These are phyloP conservation scores for Sporothrix dimorphospora DNA, from an alignment of 2,329 filamentous ascomycete species.

Conservation along the genomic window DNA sequence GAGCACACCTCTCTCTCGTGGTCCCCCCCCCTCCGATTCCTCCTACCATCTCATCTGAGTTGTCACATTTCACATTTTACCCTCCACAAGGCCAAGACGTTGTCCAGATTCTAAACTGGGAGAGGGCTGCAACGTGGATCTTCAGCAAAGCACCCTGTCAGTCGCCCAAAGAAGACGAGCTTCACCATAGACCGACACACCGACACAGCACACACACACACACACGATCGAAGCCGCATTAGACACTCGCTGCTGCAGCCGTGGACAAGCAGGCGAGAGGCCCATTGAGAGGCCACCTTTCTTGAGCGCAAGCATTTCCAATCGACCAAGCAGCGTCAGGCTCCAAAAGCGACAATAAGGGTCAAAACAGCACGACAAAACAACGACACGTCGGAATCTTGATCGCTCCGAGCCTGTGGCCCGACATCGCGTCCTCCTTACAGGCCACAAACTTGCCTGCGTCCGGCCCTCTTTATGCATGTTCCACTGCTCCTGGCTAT, in stretches of 20 bases:
- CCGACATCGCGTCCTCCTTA: conserved; percentile 11
- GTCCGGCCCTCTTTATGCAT: not conserved
- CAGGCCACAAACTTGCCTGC: not conserved
- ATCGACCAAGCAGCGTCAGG: not conserved
- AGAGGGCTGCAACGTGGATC: not conserved
- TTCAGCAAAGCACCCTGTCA: not conserved
- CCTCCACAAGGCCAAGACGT: not conserved
- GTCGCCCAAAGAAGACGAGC: too few species aligned
- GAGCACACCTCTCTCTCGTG: not conserved
- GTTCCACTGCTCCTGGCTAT: conserved; percentile 12
- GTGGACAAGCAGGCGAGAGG: not conserved
- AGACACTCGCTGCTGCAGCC: not conserved
- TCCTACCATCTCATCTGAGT: not conserved
- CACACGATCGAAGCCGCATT: not conserved
- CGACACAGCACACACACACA: too few species aligned
- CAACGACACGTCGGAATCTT: not conserved
- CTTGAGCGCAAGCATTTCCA: not conserved
- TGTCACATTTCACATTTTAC: conserved; percentile 11
- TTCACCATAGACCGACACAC: not conserved
- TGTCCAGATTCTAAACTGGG: not conserved
- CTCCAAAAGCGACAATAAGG: not conserved
- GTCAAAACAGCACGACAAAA: not conserved
- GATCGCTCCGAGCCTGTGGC: conserved; percentile 7
- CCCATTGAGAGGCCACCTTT: not conserved
- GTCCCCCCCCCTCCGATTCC: not conserved